Conservation (phyloP, 2,329 filamentous ascomycete species). For the Diaporthe sp. region DNA sequence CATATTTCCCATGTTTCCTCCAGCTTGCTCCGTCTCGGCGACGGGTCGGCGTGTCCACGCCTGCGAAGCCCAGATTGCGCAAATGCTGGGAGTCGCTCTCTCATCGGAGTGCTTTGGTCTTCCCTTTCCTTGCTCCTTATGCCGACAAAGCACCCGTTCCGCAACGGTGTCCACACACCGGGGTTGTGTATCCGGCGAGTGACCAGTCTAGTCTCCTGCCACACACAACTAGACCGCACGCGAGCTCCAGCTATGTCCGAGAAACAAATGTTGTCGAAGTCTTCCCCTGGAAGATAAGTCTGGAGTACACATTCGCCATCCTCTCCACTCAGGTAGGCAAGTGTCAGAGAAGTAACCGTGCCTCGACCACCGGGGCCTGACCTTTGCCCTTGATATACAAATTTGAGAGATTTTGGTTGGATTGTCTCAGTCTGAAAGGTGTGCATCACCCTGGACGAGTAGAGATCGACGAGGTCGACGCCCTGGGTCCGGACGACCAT, state of each 20-base stretch:
- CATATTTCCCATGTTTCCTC: constrained; percentile 67
- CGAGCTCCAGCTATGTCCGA: constrained; percentile 58
- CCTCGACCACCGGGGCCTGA: constrained; percentile 67
- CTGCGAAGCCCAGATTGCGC: constrained; percentile 40
- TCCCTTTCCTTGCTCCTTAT: constrained; percentile 63
- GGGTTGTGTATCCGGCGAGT: constrained; percentile 71
- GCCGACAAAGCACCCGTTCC: constrained; percentile 73
- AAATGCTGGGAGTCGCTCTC: constrained; percentile 42
- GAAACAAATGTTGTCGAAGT: constrained; percentile 70
- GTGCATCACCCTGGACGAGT: constrained; percentile 69
- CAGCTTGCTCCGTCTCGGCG: constrained; percentile 16
- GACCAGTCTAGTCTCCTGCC: constrained; percentile 65
- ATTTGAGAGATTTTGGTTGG: constrained; percentile 71
- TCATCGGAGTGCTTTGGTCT: constrained; percentile 43
- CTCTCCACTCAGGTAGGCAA: constrained; percentile 73
- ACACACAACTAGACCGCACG: constrained; percentile 62
- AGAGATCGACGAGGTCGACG: constrained; percentile 73
- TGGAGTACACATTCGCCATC: constrained; percentile 76
- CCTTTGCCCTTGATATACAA: constrained; percentile 67
- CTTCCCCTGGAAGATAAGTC: constrained; percentile 69
- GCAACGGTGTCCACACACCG: constrained; percentile 75
- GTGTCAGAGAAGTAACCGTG: constrained; percentile 72
- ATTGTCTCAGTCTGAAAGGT: constrained; percentile 73
- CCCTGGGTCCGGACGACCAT: constrained; percentile 70
- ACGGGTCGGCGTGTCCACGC: constrained; percentile 34